Evolutionary conservation across 805 yeast genomes (phyloP).

Genomic region (Zygosaccharomyces siamensis): DNA sequence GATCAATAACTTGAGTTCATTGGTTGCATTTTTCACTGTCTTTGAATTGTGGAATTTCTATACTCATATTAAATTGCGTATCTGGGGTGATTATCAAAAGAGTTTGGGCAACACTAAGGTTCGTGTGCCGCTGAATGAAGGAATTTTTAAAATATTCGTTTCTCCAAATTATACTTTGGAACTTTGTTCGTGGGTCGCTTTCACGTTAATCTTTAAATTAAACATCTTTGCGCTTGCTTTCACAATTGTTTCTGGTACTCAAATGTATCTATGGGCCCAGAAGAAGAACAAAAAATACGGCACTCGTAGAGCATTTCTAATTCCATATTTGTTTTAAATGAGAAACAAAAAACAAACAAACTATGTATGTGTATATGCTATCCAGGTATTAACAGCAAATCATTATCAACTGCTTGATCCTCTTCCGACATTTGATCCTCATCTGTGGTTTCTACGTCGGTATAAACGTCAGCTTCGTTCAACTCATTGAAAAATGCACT

Average conservation of each 20-base stretch:
- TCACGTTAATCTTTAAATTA: conserved; percentile 60
- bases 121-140: conserved; percentile 58
- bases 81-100: conserved; percentile 39
- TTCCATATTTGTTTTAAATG: conserved; percentile 64
- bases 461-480: conserved; percentile 20
- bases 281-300: conserved; percentile 82
- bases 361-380: conserved; percentile 5
- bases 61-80: conserved; percentile 63
- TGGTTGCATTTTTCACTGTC: conserved; percentile 45
- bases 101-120: conserved; percentile 34
- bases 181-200: conserved; percentile 64
- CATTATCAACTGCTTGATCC: conserved; percentile 20
- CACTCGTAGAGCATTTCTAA: conserved; percentile 65
- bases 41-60: conserved; percentile 70
- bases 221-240: conserved; percentile 76
- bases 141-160: conserved; percentile 74
- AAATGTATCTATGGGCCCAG: conserved; percentile 90
- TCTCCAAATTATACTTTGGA: conserved; percentile 95
- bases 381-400: conserved; percentile 26
- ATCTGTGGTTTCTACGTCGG: conserved; percentile 26
- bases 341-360: too few relatives aligned
- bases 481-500: conserved; percentile 55
- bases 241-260: conserved; percentile 61
- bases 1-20: conserved; percentile 22
- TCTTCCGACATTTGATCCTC: conserved; percentile 25